Percentiles rank a stretch among this genome's conserved stretches.
Conservation (phyloP, 1,139 yeast species). For the Insectozyma bohioensis region DNA sequence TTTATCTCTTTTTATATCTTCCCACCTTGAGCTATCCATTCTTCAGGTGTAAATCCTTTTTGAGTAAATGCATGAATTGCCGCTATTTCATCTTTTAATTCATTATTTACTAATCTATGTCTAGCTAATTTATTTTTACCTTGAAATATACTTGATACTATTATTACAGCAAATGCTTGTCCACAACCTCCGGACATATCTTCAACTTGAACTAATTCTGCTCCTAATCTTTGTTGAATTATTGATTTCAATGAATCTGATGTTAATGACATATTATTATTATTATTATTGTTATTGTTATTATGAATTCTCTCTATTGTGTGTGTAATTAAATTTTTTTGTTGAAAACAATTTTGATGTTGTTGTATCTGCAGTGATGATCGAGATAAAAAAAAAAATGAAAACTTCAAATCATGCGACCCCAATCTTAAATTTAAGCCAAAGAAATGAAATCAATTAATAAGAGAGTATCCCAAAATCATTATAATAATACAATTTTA, state of each 20-base stretch:
- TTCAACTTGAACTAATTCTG: slow-evolving; percentile 60
- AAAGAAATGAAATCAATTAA: too few species aligned
- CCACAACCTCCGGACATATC: slow-evolving; percentile 87
- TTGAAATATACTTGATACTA: slow-evolving; percentile 67
- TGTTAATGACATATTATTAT: slow-evolving; percentile 35
- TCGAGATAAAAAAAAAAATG: too few species aligned
- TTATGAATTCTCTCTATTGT: too few species aligned
- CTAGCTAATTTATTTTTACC: slow-evolving; percentile 86
- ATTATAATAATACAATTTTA: too few species aligned
- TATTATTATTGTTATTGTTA: too few species aligned
- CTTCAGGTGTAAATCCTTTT: slow-evolving; percentile 73
- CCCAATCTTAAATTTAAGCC: too few species aligned
- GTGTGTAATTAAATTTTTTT: too few species aligned
- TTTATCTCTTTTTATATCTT: slow-evolving; percentile 13
- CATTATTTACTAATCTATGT: slow-evolving; percentile 79
- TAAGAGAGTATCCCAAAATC: too few species aligned
- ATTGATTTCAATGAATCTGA: slow-evolving; percentile 45
- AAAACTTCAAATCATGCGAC: too few species aligned
- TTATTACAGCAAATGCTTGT: slow-evolving; percentile 82
- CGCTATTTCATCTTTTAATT: slow-evolving; percentile 79
- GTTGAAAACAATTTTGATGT: too few species aligned
- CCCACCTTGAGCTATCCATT: slow-evolving; percentile 58
- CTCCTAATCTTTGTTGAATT: slow-evolving; percentile 51
- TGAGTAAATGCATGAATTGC: slow-evolving; percentile 94
- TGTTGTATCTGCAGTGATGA: too few species aligned